These are phyloP conservation scores for slime mould (Dictyostelium discoideum) DNA, from an alignment of 78 protist genomes.

Conservation along the genomic window DNA sequence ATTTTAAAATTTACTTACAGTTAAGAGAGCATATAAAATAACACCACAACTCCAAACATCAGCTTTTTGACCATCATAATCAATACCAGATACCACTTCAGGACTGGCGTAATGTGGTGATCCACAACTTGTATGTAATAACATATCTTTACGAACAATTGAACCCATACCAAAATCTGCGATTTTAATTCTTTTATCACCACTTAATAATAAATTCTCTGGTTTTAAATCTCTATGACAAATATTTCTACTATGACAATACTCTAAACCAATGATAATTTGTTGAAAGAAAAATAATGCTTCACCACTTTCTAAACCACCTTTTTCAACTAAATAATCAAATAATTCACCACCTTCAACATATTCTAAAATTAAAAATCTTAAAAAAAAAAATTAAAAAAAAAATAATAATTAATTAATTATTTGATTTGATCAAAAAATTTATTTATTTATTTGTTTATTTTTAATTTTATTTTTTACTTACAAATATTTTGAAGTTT, in stretches of 20 bases:
- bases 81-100: conserved; percentile 88
- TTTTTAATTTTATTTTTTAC: not conserved
- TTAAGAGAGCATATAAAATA: conserved; percentile 89
- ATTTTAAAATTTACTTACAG: conserved; percentile 13
- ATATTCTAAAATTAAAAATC: conserved; percentile 93
- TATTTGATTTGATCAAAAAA: too few species aligned
- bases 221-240: conserved; percentile 99
- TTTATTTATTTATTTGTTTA: too few species aligned
- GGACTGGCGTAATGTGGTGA: conserved; percentile 95
- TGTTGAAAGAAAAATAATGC: conserved; percentile 92
- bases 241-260: conserved; percentile 89
- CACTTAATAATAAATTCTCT: conserved; percentile 94
- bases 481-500: conserved; percentile 86
- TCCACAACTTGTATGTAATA: conserved; percentile 85
- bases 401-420: too few species aligned
- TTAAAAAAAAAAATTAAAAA: not conserved
- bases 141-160: conserved; percentile 51
- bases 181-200: conserved; percentile 80
- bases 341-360: conserved; percentile 96
- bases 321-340: conserved; percentile 88
- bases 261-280: conserved; percentile 90
- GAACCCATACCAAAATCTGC: conserved; percentile 94
- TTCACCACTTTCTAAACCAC: conserved; percentile 85
- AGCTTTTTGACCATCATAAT: conserved; percentile 86
- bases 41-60: conserved; percentile 95